A percentile compares a stretch with the other conserved stretches of the same genome.
These are phyloP conservation scores for Asclepias syriaca DNA, from an alignment of 257 asterid species.

Conservation along the genomic window DNA sequence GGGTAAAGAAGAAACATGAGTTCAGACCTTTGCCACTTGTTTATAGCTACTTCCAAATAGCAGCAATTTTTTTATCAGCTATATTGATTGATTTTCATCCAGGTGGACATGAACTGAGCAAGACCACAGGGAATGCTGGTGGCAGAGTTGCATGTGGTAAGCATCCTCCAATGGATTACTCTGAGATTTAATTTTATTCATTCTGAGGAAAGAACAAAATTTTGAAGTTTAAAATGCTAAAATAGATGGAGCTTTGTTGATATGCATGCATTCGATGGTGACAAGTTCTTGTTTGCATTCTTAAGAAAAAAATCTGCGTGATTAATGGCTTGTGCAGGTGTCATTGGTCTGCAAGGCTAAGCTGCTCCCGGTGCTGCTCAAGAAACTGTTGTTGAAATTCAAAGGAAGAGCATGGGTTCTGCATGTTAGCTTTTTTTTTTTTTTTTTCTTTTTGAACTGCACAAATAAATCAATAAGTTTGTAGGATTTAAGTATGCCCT, in stretches of 20 bases:
- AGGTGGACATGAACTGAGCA: conserved; percentile 97
- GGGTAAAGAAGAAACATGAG: not conserved
- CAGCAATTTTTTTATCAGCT: not conserved
- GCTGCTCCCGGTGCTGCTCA: not conserved
- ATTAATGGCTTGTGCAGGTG: conserved; percentile 52
- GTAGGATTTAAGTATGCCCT: too few species aligned
- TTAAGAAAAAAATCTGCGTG: not conserved
- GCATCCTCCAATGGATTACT: not conserved
- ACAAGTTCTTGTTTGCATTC: not conserved
- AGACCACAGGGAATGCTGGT: conserved; percentile 91
- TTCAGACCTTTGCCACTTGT: not conserved
- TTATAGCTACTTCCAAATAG: not conserved
- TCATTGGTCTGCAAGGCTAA: conserved; percentile 86
- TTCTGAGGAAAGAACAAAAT: not conserved
- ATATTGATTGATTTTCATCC: not conserved
- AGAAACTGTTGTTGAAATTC: not conserved
- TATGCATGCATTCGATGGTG: not conserved
- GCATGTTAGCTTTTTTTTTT: too few species aligned
- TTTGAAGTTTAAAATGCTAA: not conserved
- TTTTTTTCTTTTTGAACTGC: too few species aligned
- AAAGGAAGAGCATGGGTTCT: too few species aligned
- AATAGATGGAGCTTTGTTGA: not conserved
- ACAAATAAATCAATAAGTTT: too few species aligned
- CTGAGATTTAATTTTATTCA: too few species aligned
- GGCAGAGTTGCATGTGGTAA: conserved; percentile 90